These are phyloP conservation scores for Chlorophyllum brunneum DNA, from an alignment of 768 basidiomycete species.

Conservation along the genomic window DNA sequence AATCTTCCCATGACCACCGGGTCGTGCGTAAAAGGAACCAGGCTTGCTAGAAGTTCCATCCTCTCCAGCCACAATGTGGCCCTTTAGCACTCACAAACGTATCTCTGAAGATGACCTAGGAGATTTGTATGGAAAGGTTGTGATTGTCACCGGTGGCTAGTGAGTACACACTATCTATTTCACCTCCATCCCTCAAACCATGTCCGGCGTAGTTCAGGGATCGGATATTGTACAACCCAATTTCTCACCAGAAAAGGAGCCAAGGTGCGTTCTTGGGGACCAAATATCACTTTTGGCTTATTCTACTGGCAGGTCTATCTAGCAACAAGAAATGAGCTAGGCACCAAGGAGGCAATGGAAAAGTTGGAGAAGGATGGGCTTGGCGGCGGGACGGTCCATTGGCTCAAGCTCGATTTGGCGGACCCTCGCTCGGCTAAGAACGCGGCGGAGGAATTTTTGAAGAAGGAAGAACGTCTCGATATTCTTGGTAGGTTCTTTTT, in stretches of 20 bases:
- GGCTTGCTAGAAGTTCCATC: too few relatives aligned
- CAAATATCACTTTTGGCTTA: too few relatives aligned
- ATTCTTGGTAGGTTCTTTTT: constrained; percentile 41
- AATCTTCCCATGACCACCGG: too few relatives aligned
- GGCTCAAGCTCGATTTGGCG: constrained; percentile 25
- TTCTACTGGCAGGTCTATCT: constrained; percentile 15
- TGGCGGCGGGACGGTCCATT: constrained; percentile 17
- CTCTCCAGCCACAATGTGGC: background rate
- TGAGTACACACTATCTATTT: background rate
- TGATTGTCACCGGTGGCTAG: constrained; percentile 6
- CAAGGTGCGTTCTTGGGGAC: background rate
- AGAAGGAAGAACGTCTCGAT: constrained; percentile 44
- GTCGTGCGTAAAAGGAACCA: too few relatives aligned
- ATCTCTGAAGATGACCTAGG: constrained; percentile 1
- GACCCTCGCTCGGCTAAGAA: constrained; percentile 23
- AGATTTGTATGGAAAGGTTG: constrained; percentile 1
- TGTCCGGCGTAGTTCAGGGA: background rate
- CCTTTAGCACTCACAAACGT: background rate
- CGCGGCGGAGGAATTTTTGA: constrained; percentile 20
- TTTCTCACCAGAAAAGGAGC: constrained; percentile 7
- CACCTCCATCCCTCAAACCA: background rate
- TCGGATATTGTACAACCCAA: constrained; percentile 2
- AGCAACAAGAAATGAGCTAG: constrained; percentile 17
- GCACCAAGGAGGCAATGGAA: constrained; percentile 17
- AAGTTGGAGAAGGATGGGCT: constrained; percentile 18